Base-by-base conservation (phyloP, 495 filamentous ascomycete genomes). In the Podospora pseudopauciseta region DNA sequence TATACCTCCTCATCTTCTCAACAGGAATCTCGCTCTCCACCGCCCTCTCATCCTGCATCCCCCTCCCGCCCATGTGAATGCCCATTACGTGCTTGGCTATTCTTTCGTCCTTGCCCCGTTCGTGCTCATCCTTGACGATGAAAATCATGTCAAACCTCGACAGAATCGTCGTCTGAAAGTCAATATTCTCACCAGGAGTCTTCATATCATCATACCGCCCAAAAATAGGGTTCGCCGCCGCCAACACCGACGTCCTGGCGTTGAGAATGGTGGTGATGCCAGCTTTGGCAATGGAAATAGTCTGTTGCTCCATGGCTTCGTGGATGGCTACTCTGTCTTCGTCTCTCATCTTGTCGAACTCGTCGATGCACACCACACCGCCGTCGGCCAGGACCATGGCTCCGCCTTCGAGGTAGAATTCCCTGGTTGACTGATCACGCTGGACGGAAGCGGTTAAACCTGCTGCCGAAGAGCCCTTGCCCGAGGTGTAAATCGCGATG, bases 61-160 rank as follows among this genome's bases (percentile, higher is more conserved):
- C 91, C 30, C 90, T 88, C 53, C 91, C 91, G 65, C 92, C 92
- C 93, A 97, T 99, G 75, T 97, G 93, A 70, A 98, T 93, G 60
- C 90, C 91, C 92, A 98, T 97, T 71, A 99, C 94, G 84, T 98
- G 95, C 63, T 90, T 92, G 15, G 96, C 96, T 63, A 99, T 97
- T 1, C 85, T 89, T 81, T 98, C 94, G 78, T 99, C 96, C 72
- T 93, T 88, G 55, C 84, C 88, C 55, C 92, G 88, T 62, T 96
- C 91, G 78, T 99, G 96, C 65, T 96, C 93, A 74, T 99, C 96
- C 44, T 91, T 92, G 60, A 99, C 94, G 70, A 99, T 96, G 84
- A 98, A 99, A 73, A 99, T 97, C 93, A 99, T 97, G 80, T 99
- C 96, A 81, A 99, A 99, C 82, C 96, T 90, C 1, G 95, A 98